These are phyloP conservation scores for Avena insularis DNA, from an alignment of 176 grass and related monocot species.

Conservation along the genomic window DNA sequence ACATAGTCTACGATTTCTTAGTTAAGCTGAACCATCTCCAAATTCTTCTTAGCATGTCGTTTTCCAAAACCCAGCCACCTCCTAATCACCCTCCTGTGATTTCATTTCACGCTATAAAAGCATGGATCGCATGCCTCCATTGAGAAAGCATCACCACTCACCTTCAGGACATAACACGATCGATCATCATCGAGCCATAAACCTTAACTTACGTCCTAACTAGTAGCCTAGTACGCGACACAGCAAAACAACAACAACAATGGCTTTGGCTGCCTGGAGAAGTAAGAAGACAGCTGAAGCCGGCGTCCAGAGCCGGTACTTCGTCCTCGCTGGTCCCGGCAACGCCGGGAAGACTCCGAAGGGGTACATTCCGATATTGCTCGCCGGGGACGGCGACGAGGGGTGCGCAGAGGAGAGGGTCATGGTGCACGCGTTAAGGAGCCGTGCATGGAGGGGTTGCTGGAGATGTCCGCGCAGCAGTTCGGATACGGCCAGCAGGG, in stretches of 20 bases:
- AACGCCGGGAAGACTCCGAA: background rate
- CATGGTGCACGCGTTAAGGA: conserved; percentile 53
- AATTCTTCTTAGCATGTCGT: too few species aligned
- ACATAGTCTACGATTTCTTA: background rate
- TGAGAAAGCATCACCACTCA: background rate
- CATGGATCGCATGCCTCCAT: background rate
- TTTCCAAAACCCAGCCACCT: background rate
- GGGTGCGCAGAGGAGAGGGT: conserved; percentile 36
- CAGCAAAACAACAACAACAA: too few species aligned
- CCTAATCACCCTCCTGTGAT: background rate
- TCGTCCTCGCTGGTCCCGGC: background rate
- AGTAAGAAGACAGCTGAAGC: background rate
- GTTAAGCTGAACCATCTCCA: background rate
- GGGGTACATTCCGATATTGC: conserved; percentile 59
- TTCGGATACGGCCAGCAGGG: conserved; percentile 58
- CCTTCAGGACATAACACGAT: background rate
- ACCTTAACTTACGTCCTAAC: too few species aligned
- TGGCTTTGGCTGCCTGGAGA: background rate
- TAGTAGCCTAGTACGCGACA: background rate
- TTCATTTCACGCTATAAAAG: background rate
- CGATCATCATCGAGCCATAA: background rate
- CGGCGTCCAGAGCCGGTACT: background rate
- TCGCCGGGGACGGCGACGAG: conserved; percentile 2
- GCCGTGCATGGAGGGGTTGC: conserved; percentile 44
- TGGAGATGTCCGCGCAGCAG: conserved; percentile 52